phyloP scores from a whole-genome alignment of 2,329 filamentous ascomycete genomes.

The Pseudogymnoascus sp. region DNA sequence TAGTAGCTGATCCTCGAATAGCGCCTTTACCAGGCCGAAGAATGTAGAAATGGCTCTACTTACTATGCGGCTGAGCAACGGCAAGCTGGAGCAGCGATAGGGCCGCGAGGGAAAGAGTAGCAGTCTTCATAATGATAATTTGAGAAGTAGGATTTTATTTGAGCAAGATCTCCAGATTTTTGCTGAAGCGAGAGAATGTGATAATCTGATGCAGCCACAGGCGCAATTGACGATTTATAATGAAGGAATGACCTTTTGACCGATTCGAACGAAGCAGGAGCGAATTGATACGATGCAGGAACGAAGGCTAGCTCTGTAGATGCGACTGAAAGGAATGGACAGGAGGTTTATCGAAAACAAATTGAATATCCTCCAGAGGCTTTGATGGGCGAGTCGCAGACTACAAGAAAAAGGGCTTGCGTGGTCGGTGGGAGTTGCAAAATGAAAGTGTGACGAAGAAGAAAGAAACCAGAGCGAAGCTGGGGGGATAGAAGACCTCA shows the following conservation, averaged over 20 bases:
- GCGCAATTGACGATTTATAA: constrained; percentile 1
- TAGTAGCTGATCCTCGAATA: constrained; percentile 4
- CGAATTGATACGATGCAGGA: neutral
- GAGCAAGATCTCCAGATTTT: neutral
- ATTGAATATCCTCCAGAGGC: constrained; percentile 7
- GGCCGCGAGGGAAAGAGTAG: constrained; percentile 30
- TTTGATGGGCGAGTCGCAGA: constrained; percentile 4
- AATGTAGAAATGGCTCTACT: constrained; percentile 8
- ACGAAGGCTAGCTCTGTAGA: constrained; percentile 1
- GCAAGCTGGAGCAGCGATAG: constrained; percentile 33
- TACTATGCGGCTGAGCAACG: constrained; percentile 34
- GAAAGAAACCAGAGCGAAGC: neutral
- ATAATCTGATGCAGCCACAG: constrained; percentile 5
- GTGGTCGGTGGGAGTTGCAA: constrained; percentile 3
- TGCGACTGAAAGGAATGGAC: constrained; percentile 8
- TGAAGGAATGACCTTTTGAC: neutral
- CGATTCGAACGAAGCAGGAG: constrained; percentile 2
- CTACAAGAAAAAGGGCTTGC: constrained; percentile 8
- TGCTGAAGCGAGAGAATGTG: constrained; percentile 3
- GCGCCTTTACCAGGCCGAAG: neutral
- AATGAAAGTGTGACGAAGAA: constrained; percentile 7
- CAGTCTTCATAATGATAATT: constrained; percentile 36
- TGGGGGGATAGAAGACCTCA: neutral
- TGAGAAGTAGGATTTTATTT: neutral
- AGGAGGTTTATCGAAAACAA: constrained; percentile 4